Evolutionary conservation across 106 monocot genomes (phyloP).

Genomic region (Apostasia shenzhenica): DNA sequence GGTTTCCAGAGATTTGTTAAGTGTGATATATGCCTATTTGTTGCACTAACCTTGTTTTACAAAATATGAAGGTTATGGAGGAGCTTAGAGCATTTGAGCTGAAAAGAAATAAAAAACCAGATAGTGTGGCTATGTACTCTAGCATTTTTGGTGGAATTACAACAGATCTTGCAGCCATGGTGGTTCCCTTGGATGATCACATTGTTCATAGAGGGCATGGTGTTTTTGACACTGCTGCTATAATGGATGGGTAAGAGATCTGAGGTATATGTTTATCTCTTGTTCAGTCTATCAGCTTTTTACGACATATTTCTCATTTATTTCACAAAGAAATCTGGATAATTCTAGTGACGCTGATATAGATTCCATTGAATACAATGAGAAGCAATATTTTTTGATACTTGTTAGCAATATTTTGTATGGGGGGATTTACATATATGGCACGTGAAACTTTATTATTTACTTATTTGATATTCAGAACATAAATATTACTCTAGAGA

Average conservation of each 20-base stretch:
- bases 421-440: no score
- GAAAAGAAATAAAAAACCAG: conserved; percentile 23
- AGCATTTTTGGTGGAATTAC: conserved; percentile 86
- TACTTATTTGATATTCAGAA: neutral
- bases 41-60: neutral
- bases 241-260: conserved; percentile 65
- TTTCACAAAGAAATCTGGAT: no score
- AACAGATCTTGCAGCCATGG: conserved; percentile 74
- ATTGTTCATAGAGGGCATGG: conserved; percentile 98
- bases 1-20: no score
- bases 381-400: no score
- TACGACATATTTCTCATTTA: no score
- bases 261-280: neutral
- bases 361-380: no score
- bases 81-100: conserved; percentile 38
- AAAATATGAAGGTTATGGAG: conserved; percentile 46
- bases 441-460: neutral
- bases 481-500: neutral
- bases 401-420: no score
- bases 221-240: conserved; percentile 92
- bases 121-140: conserved; percentile 86
- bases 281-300: neutral
- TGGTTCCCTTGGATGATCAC: conserved; percentile 90
- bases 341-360: no score
- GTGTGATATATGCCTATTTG: no score